Evolutionary conservation across 2,329 filamentous ascomycete species (phyloP), one percentile per base, ranked within the genome.

Genomic region (Colletotrichum shisoi): DNA sequence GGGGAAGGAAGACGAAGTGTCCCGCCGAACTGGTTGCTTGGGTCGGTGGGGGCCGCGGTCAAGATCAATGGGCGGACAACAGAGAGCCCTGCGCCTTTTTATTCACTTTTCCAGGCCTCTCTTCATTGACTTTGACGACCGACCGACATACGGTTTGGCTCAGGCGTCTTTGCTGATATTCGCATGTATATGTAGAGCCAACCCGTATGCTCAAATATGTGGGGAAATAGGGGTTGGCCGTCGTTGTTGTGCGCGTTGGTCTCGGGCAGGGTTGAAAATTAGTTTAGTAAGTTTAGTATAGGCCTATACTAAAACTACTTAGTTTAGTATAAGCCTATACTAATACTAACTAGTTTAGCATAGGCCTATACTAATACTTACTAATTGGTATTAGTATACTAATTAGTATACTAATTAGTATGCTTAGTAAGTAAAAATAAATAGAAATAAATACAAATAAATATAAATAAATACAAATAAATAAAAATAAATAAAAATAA

Each of bases 131-230:
- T 17, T 17, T 39, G 40, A 40, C 34, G 48, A 53, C 19, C 15
- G 24, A 34, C 17, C n/a, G 48, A 53, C 27, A 17, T n/a, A 34
- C 17, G 15, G 15, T 24, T 54, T 54, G 24, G 15, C 19, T 15
- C 13, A 57, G 44, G 39, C 54, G 60, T 53, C 40, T 17, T 27
- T 49, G 45, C 52, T 42, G 53, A 54, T 12, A 34, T 9, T 34
- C 8, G 7, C 27, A 49, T 27, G 31, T 34, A 19, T 12, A 15
- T 44, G 6, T 44, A 39, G 12, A 63, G 42, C 24, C 3, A 24
- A 63, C 17, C 17, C 40, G 61, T 59, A 54, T 53, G 37, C 46
- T 67, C 64, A 48, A 54, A 42, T 31, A 45, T 44, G 42, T 48
- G 24, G 24, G 15, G 13, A 63, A 63, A 52, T 17, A 48, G 59